Evolutionary conservation across 2,329 filamentous ascomycete species (phyloP).

Genomic region (Colletotrichum incanum): DNA sequence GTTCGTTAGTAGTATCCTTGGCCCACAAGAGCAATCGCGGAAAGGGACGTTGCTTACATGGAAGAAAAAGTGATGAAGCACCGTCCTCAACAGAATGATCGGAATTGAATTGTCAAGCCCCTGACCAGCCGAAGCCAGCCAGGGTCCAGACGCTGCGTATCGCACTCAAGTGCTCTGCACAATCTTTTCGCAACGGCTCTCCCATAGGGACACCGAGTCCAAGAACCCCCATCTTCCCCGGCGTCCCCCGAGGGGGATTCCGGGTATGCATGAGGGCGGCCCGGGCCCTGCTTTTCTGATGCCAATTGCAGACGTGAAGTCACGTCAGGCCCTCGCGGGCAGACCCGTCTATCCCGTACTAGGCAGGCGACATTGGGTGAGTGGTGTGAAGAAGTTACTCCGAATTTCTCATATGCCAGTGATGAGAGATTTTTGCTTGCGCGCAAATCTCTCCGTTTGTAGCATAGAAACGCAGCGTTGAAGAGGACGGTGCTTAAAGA

Average conservation of each 20-base stretch:
- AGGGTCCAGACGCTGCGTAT: constrained; percentile 84
- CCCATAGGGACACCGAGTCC: constrained; percentile 78
- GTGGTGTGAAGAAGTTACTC: constrained; percentile 85
- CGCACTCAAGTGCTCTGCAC: constrained; percentile 93
- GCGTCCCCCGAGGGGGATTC: constrained; percentile 34
- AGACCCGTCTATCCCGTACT: constrained; percentile 67
- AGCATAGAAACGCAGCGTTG: constrained; percentile 98
- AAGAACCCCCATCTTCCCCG: constrained; percentile 50
- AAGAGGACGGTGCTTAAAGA: constrained; percentile 81
- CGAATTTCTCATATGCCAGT: constrained; percentile 96
- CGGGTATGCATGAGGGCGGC: constrained; percentile 47
- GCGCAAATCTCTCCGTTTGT: constrained; percentile 75
- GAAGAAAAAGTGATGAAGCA: constrained; percentile 62
- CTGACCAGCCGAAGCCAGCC: constrained; percentile 45
- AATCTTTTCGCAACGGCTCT: constrained; percentile 92
- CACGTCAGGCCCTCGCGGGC: constrained; percentile 91
- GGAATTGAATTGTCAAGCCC: constrained; percentile 85
- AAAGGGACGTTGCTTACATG: constrained; percentile 33
- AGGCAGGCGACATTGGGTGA: constrained; percentile 60
- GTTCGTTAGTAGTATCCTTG: constrained; percentile 44
- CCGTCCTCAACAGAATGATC: constrained; percentile 90
- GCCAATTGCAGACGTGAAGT: constrained; percentile 86
- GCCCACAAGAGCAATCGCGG: not conserved
- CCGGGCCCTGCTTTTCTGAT: constrained; percentile 88
- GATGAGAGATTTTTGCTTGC: constrained; percentile 49